phyloP scores from a whole-genome alignment of 805 yeast genomes.

The Schizosaccharomyces japonicus region DNA sequence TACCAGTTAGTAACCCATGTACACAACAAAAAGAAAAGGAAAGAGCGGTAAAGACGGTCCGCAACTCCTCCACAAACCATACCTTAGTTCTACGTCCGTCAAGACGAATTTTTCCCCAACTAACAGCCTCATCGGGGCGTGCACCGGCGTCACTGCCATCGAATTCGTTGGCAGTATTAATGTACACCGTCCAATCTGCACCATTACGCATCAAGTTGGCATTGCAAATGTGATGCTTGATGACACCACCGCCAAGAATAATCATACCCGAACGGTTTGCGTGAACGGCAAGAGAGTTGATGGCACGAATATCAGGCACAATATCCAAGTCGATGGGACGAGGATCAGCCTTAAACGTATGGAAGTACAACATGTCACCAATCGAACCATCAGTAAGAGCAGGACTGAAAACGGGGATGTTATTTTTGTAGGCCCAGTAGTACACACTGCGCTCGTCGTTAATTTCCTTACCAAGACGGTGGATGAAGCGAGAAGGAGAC shows the following conservation, averaged over 20 bases:
- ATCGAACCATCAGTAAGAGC: conserved; percentile 94
- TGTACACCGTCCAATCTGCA: conserved; percentile 91
- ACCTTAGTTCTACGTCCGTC: conserved; percentile 82
- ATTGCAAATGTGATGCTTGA: conserved; percentile 91
- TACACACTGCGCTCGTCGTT: conserved; percentile 79
- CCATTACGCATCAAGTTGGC: conserved; percentile 98
- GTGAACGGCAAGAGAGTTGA: conserved; percentile 85
- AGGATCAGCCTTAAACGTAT: conserved; percentile 85
- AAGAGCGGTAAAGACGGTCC: neutral
- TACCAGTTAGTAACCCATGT: neutral
- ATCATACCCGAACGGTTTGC: conserved; percentile 90
- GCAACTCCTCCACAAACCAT: neutral
- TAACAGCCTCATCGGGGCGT: conserved; percentile 93
- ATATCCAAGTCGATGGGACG: conserved; percentile 68
- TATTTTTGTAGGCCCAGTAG: conserved; percentile 94
- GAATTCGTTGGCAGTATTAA: conserved; percentile 94
- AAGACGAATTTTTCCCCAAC: conserved; percentile 96
- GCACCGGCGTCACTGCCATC: conserved; percentile 99
- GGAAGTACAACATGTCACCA: conserved; percentile 97
- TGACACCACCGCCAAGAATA: conserved; percentile 83
- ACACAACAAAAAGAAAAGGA: neutral
- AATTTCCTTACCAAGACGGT: conserved; percentile 84
- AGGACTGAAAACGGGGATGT: conserved; percentile 92
- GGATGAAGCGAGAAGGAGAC: conserved; percentile 86
- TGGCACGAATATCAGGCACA: conserved; percentile 75